phyloP scores from a whole-genome alignment of 2,329 filamentous ascomycete species.

The Aureobasidium namibiae region DNA sequence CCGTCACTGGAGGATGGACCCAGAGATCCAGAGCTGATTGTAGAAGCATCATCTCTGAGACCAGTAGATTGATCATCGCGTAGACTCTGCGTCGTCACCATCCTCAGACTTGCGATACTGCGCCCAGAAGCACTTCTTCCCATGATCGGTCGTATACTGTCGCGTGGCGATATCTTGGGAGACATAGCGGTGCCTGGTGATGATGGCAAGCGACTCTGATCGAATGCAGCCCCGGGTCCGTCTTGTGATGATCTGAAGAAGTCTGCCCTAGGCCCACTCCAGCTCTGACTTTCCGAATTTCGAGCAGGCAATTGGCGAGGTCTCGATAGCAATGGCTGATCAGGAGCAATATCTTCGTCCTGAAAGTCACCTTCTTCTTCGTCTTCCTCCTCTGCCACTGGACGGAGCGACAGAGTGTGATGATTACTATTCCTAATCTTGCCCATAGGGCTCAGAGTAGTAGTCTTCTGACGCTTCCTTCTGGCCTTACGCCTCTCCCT shows the following conservation, averaged over 20 bases:
- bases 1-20: slow-evolving; percentile 1
- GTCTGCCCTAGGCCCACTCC: neutral
- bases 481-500: slow-evolving; percentile 6
- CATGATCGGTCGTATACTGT: neutral
- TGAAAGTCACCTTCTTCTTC: neutral
- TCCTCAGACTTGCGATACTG: neutral
- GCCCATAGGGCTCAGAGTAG: neutral
- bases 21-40: neutral
- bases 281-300: neutral
- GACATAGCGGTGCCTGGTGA: neutral
- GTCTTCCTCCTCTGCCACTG: neutral
- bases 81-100: neutral
- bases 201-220: neutral
- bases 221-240: neutral
- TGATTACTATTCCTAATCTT: neutral
- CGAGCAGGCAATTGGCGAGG: neutral
- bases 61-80: slow-evolving; percentile 2
- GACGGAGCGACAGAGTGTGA: neutral
- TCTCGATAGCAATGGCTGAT: neutral
- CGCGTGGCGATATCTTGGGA: neutral
- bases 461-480: neutral
- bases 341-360: slow-evolving; percentile 3
- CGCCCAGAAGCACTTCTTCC: neutral
- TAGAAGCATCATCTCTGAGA: neutral
- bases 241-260: neutral